Percentiles rank a stretch among this genome's conserved stretches.
Evolutionary conservation across 2,329 filamentous ascomycete species (phyloP).

Genomic region (Dryadomyces sulphureus): DNA sequence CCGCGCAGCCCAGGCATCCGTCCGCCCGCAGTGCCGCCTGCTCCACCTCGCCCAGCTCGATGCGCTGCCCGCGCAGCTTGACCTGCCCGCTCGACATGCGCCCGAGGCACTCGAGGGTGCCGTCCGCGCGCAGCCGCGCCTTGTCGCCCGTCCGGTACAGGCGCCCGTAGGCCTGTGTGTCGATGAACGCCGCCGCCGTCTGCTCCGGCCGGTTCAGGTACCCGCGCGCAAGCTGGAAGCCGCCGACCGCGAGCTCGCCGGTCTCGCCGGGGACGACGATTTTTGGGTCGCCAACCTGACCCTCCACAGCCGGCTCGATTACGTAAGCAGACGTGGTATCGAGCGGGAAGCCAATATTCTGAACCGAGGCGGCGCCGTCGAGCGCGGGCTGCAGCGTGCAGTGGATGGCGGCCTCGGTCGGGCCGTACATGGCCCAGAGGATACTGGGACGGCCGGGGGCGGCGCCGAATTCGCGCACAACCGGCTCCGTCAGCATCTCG

Average conservation of each 20-base stretch:
- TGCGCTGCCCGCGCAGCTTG: conserved; percentile 70
- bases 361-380: conserved; percentile 36
- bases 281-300: conserved; percentile 1
- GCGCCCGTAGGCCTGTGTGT: conserved; percentile 43
- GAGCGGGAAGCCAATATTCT: conserved; percentile 63
- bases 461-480: conserved; percentile 68
- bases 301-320: conserved; percentile 30
- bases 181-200: conserved; percentile 56
- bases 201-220: conserved; percentile 74
- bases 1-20: conserved; percentile 51
- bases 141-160: conserved; percentile 81
- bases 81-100: conserved; percentile 70
- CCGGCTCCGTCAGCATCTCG: conserved; percentile 71
- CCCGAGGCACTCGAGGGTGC: conserved; percentile 69
- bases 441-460: conserved; percentile 38
- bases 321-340: conserved; percentile 71
- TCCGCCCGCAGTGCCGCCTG: conserved; percentile 47
- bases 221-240: conserved; percentile 60
- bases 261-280: conserved; percentile 50
- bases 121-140: conserved; percentile 50
- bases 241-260: conserved; percentile 72
- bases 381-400: conserved; percentile 61
- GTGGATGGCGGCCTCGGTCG: conserved; percentile 84
- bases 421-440: conserved; percentile 87
- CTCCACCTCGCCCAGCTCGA: conserved; percentile 69